Conservation (phyloP, 345 rosid genomes). For the Lepidium africanum region DNA sequence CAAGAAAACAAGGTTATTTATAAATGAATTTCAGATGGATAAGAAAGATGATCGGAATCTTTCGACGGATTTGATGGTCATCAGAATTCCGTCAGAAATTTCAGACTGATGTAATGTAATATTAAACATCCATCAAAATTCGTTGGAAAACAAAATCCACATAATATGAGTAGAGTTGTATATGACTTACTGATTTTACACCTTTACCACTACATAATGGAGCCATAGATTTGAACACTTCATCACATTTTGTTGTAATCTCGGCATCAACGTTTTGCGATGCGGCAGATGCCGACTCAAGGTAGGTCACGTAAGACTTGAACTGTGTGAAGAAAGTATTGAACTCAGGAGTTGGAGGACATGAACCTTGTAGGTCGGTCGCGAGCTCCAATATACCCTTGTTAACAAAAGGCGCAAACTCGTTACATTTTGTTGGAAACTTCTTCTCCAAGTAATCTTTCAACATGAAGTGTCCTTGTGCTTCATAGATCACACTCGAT, state of each 20-base stretch:
- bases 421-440: slow-evolving; percentile 3
- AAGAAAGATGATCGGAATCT: too few species aligned
- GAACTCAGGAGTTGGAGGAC: slow-evolving; percentile 13
- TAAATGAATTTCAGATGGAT: too few species aligned
- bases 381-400: not conserved
- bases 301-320: slow-evolving; percentile 2
- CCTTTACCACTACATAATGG: not conserved
- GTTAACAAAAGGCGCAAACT: slow-evolving; percentile 12
- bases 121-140: too few species aligned
- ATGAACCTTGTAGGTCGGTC: not conserved
- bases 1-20: too few species aligned
- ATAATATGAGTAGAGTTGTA: not conserved
- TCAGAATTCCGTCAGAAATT: too few species aligned
- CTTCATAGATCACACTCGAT: slow-evolving; percentile 26
- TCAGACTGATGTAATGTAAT: too few species aligned
- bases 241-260: not conserved
- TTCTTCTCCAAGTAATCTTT: not conserved
- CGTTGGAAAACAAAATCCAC: too few species aligned
- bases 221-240: slow-evolving; percentile 5
- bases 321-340: slow-evolving; percentile 14
- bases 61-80: too few species aligned
- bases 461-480: slow-evolving; percentile 17
- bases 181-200: slow-evolving; percentile 12
- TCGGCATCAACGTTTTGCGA: not conserved
- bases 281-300: not conserved